Base-by-base conservation (phyloP, 306 rosid genomes). In the Trifolium dubium region DNA sequence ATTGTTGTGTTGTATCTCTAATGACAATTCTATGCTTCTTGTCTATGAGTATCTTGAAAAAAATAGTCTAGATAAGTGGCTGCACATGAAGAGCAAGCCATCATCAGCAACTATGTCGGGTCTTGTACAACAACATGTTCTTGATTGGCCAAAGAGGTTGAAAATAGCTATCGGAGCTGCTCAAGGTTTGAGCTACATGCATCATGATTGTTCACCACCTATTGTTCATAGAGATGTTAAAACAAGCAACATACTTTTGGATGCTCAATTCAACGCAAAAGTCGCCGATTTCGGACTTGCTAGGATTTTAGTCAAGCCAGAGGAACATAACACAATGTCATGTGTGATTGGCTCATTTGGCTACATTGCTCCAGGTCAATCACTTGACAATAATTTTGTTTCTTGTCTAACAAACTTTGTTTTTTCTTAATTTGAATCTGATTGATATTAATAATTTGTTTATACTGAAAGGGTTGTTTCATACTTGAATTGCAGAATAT, bases 331-430 rank as follows among this genome's bases (percentile, higher is more conserved):
- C 58, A 51, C 58, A 7, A 17, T 51, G 58, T 51, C 58, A 51
- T 23, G 29, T 6, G 58, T 51, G 58, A 17, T 17, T 51, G 58
- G 58, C 29, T 15, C 58, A 51, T 51, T 51, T 7, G 58, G 82
- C 74, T 79, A 79, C 19, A 72, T 79, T 41, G 82, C 82, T 43
- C 82, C 82, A 64, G 82, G 82, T 79, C 11, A 79, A 60, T 71
- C 44, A 65, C 61, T 43, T 43, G 2, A 47, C 34, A 41, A 79
- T 53, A 44, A 4, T 69, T 69, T 61, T 60, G 81, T 35, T 77
- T 47, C 23, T 62, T 7, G 23, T 43, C 8, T 59, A 77, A 46
- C 62, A 59, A 68, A 59, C 47, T 46, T 19, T 77, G 18, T 60
- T 28, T 60, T 28, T 37, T 12, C 71, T 47, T 29, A 11, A 32